Conservation (phyloP, 345 rosid species). For the Arabidopsis arenosa region DNA sequence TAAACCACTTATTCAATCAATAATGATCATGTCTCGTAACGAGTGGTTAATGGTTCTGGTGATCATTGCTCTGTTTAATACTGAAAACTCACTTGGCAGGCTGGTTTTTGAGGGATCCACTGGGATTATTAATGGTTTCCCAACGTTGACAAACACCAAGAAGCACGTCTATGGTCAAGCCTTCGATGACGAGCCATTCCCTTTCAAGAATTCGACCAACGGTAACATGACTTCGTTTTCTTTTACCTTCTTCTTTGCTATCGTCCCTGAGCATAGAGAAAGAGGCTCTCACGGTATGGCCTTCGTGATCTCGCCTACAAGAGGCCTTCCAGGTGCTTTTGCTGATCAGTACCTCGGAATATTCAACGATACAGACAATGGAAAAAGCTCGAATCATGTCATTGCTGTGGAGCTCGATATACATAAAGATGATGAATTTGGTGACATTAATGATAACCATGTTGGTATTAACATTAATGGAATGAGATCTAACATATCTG, state of each 20-base stretch:
- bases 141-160: constrained; percentile 55
- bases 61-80: constrained; percentile 14
- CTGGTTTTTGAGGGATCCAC: constrained; percentile 8
- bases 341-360: constrained; percentile 76
- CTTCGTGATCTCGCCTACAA: constrained; percentile 64
- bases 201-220: constrained; percentile 49
- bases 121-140: constrained; percentile 44
- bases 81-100: not conserved
- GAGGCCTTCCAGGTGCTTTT: constrained; percentile 47
- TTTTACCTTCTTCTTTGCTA: constrained; percentile 69
- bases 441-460: constrained; percentile 48
- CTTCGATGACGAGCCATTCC: constrained; percentile 53
- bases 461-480: constrained; percentile 65
- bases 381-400: constrained; percentile 60
- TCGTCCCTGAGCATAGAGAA: constrained; percentile 52
- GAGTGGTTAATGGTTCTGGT: not conserved
- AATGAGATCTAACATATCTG: constrained; percentile 46
- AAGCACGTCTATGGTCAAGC: constrained; percentile 68
- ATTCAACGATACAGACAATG: constrained; percentile 51
- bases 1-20: not conserved
- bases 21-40: constrained; percentile 24
- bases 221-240: constrained; percentile 66
- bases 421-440: constrained; percentile 48
- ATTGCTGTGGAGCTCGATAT: constrained; percentile 86
- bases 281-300: constrained; percentile 84